Base-by-base conservation (phyloP, 2,329 filamentous ascomycete species). In the Neonectria faginata region DNA sequence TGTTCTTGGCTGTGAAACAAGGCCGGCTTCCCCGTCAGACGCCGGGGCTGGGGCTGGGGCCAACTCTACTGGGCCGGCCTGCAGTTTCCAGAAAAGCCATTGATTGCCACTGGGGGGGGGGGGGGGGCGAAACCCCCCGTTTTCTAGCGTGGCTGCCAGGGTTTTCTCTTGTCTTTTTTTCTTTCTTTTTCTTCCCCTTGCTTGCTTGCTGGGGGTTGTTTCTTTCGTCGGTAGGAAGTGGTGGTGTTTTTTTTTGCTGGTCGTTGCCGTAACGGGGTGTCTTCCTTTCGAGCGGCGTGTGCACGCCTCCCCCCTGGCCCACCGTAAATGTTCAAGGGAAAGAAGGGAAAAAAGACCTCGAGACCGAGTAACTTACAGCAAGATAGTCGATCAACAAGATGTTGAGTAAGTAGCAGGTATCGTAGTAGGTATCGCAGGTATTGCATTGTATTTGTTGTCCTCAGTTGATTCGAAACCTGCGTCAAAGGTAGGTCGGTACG, bases 101-200 rank as follows among this genome's bases (percentile, higher is more conserved):
- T 20, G 44, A 61, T 71, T 64, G 70, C 70, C 70, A 71, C 70
- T 54, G 39, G 20, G 44, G 25, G 25, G 25, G 22, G 22, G 22
- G 22, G 25, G 22, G 22, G 22, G 22, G 3, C 22, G 16, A 67
- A 52, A n/a, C n/a, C 68, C 70, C 67, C 70, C 67, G 61, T 71
- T 71, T 67, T 68, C 65, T 73, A 73, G 66, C 70, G 69, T 33
- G 29, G 52, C 61, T 67, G 25, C 67, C 67, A 63, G 67, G 69
- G 61, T 65, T 64, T 52, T 47, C 29, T 33, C 18, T 64, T 60
- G 29, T 48, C 55, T 2, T 29, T 29, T 10, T 29, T 29, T 9
- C n/a, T n/a, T n/a, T n/a, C n/a, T 29, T 29, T 29, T 10, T 6
- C 25, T 25, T 25, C 25, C 25, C 25, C 25, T 29, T 29, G 29